phyloP scores from a whole-genome alignment of 345 rosid species.

The Rubroshorea leprosula region DNA sequence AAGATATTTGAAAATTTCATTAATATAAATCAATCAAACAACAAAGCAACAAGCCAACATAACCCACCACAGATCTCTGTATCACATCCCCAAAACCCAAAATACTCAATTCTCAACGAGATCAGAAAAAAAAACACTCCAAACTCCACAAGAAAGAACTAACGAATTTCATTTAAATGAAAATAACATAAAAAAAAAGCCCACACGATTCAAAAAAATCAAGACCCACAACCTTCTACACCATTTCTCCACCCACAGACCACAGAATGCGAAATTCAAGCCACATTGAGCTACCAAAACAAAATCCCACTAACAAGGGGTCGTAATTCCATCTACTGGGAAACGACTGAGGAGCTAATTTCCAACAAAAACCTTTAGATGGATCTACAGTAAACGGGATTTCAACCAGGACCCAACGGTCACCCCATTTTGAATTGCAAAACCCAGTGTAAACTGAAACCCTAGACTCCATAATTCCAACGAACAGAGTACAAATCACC shows the following conservation, averaged over 20 bases:
- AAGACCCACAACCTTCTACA: not conserved
- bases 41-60: not conserved
- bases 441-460: conserved; percentile 20
- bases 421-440: conserved; percentile 11
- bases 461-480: conserved; percentile 21
- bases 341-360: conserved; percentile 8
- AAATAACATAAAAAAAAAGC: not conserved
- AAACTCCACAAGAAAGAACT: conserved; percentile 3
- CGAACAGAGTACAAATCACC: not conserved
- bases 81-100: not conserved
- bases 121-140: not conserved
- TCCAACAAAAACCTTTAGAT: conserved; percentile 7
- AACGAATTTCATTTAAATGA: not conserved
- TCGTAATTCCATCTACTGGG: conserved; percentile 3
- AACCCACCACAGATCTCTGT: not conserved
- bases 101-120: conserved; percentile 2
- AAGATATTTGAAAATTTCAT: not conserved
- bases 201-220: conserved; percentile 4
- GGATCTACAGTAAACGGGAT: conserved; percentile 19
- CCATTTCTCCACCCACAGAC: not conserved
- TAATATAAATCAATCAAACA: not conserved
- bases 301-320: not conserved
- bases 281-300: conserved; percentile 17
- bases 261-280: not conserved
- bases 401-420: conserved; percentile 11